Base-by-base conservation (phyloP, 1,284 basidiomycete species). In the Sporisorium iseilematis-ciliati region DNA sequence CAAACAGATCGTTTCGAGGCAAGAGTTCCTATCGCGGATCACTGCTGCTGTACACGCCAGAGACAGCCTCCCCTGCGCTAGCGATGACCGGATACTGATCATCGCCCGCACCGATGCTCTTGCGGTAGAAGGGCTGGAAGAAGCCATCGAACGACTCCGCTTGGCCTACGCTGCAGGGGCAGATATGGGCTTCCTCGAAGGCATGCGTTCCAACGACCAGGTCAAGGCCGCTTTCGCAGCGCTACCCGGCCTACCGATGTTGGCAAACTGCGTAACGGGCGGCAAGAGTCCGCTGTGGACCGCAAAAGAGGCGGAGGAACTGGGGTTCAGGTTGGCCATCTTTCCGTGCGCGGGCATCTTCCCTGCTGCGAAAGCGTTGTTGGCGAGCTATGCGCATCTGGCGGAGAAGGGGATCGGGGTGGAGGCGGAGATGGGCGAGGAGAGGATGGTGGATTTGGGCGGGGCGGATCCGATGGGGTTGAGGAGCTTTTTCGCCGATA, bases 161-260 rank as follows among this genome's bases (percentile, higher is more conserved):
- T 88, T 92, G 33, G 92, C 92, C 3, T 89, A 90, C 1, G 90
- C 90, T 61, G 91, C 89, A 5, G 92, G 92, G 35, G 92, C 92
- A 1, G 92, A 93, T 79, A 91, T 92, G 23, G 92, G 91, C 84
- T 93, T 93, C 86, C 92, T 93, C 55, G 92, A 93, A 86, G 92
- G 92, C 18, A 51, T 73, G 21, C 46, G 33, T 4, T 91, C 89
- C 11, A 88, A 90, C 57, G 89, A 91, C 57, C 88, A 92, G 41
- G 88, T 92, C 29, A 87, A 88, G 74, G 86, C 86, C 2, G 91
- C 91, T 2, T 90, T 92, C 55, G 87, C 87, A 40, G 90, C 89
- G 4, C 86, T 93, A 33, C 89, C 53, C 6, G 12, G 2, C 16
- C 20, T 6, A 38, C 75, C 73, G 4, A 54, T 78, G 56, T 11